phyloP scores from a whole-genome alignment of 106 monocot genomes.

The Chionographis japonica region DNA sequence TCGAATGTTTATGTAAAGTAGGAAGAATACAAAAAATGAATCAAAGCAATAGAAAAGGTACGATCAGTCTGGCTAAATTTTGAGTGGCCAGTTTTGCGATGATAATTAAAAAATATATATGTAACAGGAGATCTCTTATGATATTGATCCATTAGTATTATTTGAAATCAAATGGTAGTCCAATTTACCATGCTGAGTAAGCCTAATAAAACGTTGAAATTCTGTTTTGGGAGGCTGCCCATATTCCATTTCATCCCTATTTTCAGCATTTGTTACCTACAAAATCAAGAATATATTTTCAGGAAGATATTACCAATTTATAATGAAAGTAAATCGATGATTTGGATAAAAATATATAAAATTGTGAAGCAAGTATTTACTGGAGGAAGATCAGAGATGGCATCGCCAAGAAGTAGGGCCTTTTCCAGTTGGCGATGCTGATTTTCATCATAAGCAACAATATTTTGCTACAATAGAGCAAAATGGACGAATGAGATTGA shows the following conservation, averaged over 20 bases:
- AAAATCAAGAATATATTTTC: neutral
- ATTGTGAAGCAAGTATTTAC: conserved; percentile 4
- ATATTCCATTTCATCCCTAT: conserved; percentile 40
- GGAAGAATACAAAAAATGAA: too few relatives aligned
- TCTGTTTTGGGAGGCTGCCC: conserved; percentile 14
- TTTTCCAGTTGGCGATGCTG: conserved; percentile 29
- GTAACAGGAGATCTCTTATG: too few relatives aligned
- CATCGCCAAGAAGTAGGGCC: conserved; percentile 54
- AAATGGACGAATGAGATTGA: neutral
- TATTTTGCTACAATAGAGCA: conserved; percentile 28
- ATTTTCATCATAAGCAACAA: conserved; percentile 60
- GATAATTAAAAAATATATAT: too few relatives aligned
- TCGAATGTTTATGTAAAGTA: too few relatives aligned
- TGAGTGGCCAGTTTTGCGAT: too few relatives aligned
- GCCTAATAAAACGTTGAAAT: conserved; percentile 23
- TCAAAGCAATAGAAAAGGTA: too few relatives aligned
- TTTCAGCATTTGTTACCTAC: conserved; percentile 30
- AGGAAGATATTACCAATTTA: neutral
- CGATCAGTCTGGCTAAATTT: too few relatives aligned
- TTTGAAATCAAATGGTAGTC: too few relatives aligned
- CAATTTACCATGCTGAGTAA: conserved; percentile 8
- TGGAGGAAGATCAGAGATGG: conserved; percentile 61
- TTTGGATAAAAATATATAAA: neutral
- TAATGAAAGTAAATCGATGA: neutral
- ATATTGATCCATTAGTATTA: too few relatives aligned